Base-by-base conservation (phyloP, 1,284 basidiomycete genomes). In the Fomitopsis palustris region DNA sequence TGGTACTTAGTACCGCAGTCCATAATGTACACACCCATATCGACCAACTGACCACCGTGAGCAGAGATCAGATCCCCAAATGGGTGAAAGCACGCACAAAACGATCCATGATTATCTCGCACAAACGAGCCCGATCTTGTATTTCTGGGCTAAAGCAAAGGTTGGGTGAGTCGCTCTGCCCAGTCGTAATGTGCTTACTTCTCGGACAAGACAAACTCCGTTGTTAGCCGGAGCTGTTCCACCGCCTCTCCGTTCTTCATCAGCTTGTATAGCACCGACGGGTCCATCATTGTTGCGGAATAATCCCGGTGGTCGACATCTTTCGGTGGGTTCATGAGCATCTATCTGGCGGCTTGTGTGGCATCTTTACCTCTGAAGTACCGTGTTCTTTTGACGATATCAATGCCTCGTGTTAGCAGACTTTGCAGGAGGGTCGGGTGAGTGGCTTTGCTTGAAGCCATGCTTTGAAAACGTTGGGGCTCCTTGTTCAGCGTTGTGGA, bases 1-100 rank as follows among this genome's bases (percentile, higher is more conserved):
- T 86, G 80, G 1, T 76, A 75, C 0, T 81, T 83, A 2, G 73
- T 61, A 31, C 75, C 73, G 25, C 75, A 69, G 59, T 78, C 77
- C 54, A 78, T 65, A 55, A 83, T 66, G 4, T 74, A 73, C 2
- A 69, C 66, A 25, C 81, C 81, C 23, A 86, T 65, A 64, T 85
- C 80, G 54, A 82, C 76, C 43, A 85, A 65, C 85, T 87, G 60
- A 21, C 43, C 39, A 49, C 55, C 6, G 49, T 35, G 52, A 43
- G 55, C 55, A 59, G 47, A 19, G 19, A 7, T 29, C 51, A 60
- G 61, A 23, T 59, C 57, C 47, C 42, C 37, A 27, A 51, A 51
- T 39, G 12, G 57, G 35, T 17, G 31, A 19, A 31, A 17, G 10
- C 29, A 61, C 65, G 61, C 63, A 66, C 68, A 43, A 64, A 69